Base-by-base conservation (phyloP, 805 yeast genomes). In the Cyberlindnera maclurae region DNA sequence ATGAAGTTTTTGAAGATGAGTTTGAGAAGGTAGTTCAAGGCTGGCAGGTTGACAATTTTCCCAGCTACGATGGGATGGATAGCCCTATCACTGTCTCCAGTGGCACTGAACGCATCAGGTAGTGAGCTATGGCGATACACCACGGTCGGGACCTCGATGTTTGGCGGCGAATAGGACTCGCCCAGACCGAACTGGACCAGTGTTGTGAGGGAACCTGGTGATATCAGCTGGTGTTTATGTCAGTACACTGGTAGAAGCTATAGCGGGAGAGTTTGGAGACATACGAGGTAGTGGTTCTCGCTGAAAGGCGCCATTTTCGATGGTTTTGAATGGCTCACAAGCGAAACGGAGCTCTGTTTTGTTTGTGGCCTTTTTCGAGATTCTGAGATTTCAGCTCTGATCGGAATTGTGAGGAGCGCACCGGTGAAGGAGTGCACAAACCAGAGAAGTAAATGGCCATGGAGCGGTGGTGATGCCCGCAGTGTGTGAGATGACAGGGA, bases 131-230 rank as follows among this genome's bases (percentile, higher is more conserved):
- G 67, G 37, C 63, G 65, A 57, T 75, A 83, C 8, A 90, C 94
- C 29, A 68, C 67, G 0, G 96, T 79, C n/a, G 96, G 95, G 22
- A 88, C 67, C 40, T 76, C 75, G 46, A 73, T 74, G 18, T 78
- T 73, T 2, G 97, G 95, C 2, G 93, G 86, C 8, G 82, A 63
- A 44, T 85, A 69, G 1, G 83, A 67, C 49, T 82, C 94, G 20
- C 71, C 67, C 20, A 89, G 65, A 2, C 96, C 96, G 56, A 84
- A 79, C 48, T 82, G 83, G 22, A 85, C 84, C 38, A 81, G 64
- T 0, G 97, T 86, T 38, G 71, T 64, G 38, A 64, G 67, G 3
- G 95, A 82, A 22, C 96, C 96, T 1, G 95, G 85, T 39, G 86
- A 79, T 22, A 89, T 73, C 22, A 89, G 73, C 65, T 59, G 27